These are phyloP conservation scores for Tetrahymena malaccensis DNA, from an alignment of 73 alveolate species.

Conservation along the genomic window DNA sequence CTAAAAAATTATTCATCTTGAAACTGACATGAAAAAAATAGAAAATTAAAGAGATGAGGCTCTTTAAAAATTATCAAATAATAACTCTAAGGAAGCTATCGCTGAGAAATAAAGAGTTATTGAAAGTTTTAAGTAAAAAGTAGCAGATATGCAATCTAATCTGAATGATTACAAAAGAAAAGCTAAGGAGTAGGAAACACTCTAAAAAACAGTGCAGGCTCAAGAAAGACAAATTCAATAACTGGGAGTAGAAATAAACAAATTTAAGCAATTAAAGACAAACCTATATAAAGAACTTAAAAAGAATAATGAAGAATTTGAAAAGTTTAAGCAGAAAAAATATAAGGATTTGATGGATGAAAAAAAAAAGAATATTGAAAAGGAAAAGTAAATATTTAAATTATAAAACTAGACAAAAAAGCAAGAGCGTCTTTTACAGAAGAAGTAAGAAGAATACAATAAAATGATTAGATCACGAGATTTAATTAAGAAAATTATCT, in stretches of 20 bases:
- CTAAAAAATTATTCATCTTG: slow-evolving; percentile 35
- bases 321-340: slow-evolving; percentile 51
- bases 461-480: slow-evolving; percentile 17
- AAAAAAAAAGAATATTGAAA: slow-evolving; percentile 45
- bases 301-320: slow-evolving; percentile 54
- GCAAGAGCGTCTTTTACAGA: slow-evolving; percentile 39
- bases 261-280: slow-evolving; percentile 49
- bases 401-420: slow-evolving; percentile 53
- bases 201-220: slow-evolving; percentile 32
- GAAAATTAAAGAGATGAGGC: slow-evolving; percentile 50
- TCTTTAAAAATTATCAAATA: slow-evolving; percentile 18
- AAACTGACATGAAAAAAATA: slow-evolving; percentile 41
- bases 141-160: slow-evolving; percentile 49
- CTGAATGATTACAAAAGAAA: slow-evolving; percentile 48
- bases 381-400: slow-evolving; percentile 49
- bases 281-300: slow-evolving; percentile 44
- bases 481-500: neutral
- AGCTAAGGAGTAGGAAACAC: slow-evolving; percentile 45
- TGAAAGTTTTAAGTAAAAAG: slow-evolving; percentile 46
- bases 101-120: slow-evolving; percentile 35
- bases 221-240: slow-evolving; percentile 40
- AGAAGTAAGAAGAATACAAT: slow-evolving; percentile 49
- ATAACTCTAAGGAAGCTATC: slow-evolving; percentile 1
- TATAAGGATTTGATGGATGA: slow-evolving; percentile 45
- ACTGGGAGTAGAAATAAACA: slow-evolving; percentile 52